Evolutionary conservation across 108 stramenopile genomes (phyloP).

Genomic region (Nitzschia sp.): DNA sequence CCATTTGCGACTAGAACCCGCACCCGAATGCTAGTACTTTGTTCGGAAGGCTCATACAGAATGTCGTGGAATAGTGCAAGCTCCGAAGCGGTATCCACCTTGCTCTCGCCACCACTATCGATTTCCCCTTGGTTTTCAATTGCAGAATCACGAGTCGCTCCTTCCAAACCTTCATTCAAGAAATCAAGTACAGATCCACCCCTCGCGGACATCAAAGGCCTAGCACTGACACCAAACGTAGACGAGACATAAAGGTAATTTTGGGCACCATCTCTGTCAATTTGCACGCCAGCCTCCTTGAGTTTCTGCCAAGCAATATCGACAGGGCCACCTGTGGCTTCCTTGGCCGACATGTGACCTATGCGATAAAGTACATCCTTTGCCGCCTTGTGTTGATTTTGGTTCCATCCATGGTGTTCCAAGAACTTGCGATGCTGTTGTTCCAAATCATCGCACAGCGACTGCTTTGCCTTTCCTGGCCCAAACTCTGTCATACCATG

Average conservation of each 20-base stretch:
- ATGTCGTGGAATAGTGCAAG: slow-evolving; percentile 78
- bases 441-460: slow-evolving; percentile 14
- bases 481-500: neutral
- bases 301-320: slow-evolving; percentile 71
- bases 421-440: slow-evolving; percentile 14
- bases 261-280: slow-evolving; percentile 48
- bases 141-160: neutral
- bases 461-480: neutral
- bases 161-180: neutral
- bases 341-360: slow-evolving; percentile 63
- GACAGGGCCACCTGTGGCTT: slow-evolving; percentile 43
- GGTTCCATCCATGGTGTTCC: slow-evolving; percentile 21
- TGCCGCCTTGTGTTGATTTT: slow-evolving; percentile 26
- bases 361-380: slow-evolving; percentile 36
- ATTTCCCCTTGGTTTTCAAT: neutral
- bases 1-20: slow-evolving; percentile 58
- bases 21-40: slow-evolving; percentile 65
- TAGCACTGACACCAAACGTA: slow-evolving; percentile 26
- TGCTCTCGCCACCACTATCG: neutral
- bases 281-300: slow-evolving; percentile 57
- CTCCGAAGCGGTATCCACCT: slow-evolving; percentile 42
- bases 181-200: slow-evolving; percentile 33
- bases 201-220: neutral
- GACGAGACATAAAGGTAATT: slow-evolving; percentile 59
- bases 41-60: slow-evolving; percentile 73